Evolutionary conservation across 495 filamentous ascomycete genomes (phyloP).

Genomic region (Hypoxylon trugodes): DNA sequence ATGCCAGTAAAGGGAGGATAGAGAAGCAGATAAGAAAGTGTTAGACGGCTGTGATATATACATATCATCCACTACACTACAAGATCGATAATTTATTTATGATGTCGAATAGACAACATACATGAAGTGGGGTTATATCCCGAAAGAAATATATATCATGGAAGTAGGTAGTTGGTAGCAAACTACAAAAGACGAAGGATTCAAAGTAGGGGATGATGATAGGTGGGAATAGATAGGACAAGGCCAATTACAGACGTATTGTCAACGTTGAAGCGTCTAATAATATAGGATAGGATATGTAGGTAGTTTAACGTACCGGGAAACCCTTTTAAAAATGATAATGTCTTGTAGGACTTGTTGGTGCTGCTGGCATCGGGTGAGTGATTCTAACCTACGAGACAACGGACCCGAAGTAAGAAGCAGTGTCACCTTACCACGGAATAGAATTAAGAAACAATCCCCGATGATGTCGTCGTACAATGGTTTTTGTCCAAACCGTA

Average conservation of each 20-base stretch:
- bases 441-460: slow-evolving; percentile 8
- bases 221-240: background rate
- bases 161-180: slow-evolving; percentile 9
- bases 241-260: background rate
- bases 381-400: background rate
- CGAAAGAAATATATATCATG: background rate
- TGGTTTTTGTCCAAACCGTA: slow-evolving; percentile 10
- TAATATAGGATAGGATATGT: slow-evolving; percentile 2
- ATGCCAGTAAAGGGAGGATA: background rate
- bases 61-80: slow-evolving; percentile 3
- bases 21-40: background rate
- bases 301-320: slow-evolving; percentile 5
- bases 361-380: too few relatives aligned
- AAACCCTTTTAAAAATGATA: too few relatives aligned
- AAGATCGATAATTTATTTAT: background rate
- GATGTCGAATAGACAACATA: background rate
- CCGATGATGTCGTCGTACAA: slow-evolving; percentile 7
- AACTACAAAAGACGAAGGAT: background rate
- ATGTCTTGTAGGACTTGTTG: too few relatives aligned
- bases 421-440: slow-evolving; percentile 13
- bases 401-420: slow-evolving; percentile 5
- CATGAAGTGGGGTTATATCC: slow-evolving; percentile 7
- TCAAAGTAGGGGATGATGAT: background rate
- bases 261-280: background rate
- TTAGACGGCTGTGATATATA: background rate